Conservation (phyloP, 2,329 filamentous ascomycete species). For the Colletotrichum lupini region DNA sequence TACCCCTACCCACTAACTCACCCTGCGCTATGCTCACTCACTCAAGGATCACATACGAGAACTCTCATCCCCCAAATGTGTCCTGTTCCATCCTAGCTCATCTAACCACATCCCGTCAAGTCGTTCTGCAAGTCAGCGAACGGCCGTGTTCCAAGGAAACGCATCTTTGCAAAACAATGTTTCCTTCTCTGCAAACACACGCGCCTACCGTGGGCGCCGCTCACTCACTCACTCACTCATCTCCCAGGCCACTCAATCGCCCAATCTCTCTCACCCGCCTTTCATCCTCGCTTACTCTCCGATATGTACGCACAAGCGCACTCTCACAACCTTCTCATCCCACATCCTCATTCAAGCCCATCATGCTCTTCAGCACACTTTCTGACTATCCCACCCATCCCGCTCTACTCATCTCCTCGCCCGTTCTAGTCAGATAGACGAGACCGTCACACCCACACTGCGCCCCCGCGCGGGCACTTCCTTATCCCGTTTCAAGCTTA, state of each 20-base stretch:
- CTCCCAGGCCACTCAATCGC: neutral
- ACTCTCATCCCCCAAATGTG: neutral
- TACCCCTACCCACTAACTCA: neutral
- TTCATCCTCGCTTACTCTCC: neutral
- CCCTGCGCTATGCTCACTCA: neutral
- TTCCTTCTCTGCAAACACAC: constrained; percentile 34
- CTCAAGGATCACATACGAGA: neutral
- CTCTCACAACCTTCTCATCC: neutral
- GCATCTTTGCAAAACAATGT: constrained; percentile 32
- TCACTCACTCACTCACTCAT: neutral
- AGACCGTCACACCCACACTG: constrained; percentile 18
- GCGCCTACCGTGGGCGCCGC: constrained; percentile 15
- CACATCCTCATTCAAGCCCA: neutral
- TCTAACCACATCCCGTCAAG: neutral
- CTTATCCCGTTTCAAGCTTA: constrained; percentile 28
- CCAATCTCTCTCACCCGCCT: neutral
- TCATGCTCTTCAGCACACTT: neutral
- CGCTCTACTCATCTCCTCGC: constrained; percentile 1
- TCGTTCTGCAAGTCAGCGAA: constrained; percentile 10
- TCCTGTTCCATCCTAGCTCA: neutral
- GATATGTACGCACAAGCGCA: constrained; percentile 20
- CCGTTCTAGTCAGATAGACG: constrained; percentile 17
- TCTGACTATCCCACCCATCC: neutral
- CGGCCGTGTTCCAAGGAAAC: constrained; percentile 29
- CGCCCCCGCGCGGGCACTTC: constrained; percentile 30